Base-by-base conservation (phyloP, 768 basidiomycete genomes). In the Lentinus brumalis region DNA sequence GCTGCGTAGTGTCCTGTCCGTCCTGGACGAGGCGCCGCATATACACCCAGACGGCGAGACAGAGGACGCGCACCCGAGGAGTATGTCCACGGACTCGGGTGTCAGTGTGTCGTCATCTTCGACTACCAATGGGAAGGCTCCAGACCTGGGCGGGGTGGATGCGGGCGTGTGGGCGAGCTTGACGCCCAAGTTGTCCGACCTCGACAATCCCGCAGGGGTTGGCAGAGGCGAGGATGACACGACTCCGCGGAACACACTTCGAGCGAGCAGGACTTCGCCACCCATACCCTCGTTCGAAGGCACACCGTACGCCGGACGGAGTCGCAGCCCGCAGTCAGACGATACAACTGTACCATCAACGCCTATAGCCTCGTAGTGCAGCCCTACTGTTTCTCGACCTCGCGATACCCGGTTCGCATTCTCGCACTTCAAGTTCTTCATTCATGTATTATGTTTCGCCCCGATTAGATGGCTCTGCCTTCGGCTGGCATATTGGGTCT, bases 1-100 rank as follows among this genome's bases (percentile, higher is more conserved):
- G 70, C 80, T 92, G 46, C 86, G 88, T 50, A 86, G 79, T 59
- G 83, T 88, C n/a, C 76, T 92, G n/a, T 73, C 88, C 32, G 81
- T 85, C 21, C 86, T 92, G 56, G 87, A 90, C 61, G 91, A 92
- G 73, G 72, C 44, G 26, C 62, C 77, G 55, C 76, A 72, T 18
- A 69, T 73, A 60, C 53, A 63, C 60, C n/a, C 65, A 64, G 45
- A 39, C 2, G 57, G 53, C 32, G 62, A 63, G 26, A 15, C 40
- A n/a, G 64, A 50, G 10, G 63, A 64, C 11, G 40, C 41, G 6
- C 50, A 57, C 18, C 35, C 51, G 21, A 44, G 63, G 18, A 60
- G 57, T 45, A 51, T 56, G 54, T 64, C 66, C 14, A 62, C 46
- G 26, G 55, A 59, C n/a, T 38, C 60, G 1, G 56, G 54, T 16